A percentile compares a stretch with the other conserved stretches of the same genome.
phyloP scores from a whole-genome alignment of 2,329 filamentous ascomycete genomes.

The Aspergillus sp. region DNA sequence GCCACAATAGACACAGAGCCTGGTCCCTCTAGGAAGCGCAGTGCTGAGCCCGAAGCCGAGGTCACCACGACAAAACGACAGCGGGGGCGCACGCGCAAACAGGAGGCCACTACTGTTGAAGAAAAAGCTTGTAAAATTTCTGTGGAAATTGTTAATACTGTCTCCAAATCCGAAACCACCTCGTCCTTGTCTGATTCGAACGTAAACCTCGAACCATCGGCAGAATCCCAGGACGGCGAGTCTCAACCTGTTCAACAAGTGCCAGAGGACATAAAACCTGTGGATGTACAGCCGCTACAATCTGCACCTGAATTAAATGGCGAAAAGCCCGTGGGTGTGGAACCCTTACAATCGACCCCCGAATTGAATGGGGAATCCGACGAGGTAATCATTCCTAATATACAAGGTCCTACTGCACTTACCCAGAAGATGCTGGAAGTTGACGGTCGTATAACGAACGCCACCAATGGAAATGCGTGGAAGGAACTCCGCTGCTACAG shows the following conservation, averaged over 20 bases:
- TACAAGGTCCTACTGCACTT: constrained; percentile 31
- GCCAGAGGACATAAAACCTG: not conserved
- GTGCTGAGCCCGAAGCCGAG: constrained; percentile 9
- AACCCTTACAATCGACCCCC: not conserved
- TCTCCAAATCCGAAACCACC: not conserved
- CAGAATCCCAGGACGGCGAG: not conserved
- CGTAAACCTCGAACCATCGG: not conserved
- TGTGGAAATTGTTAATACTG: constrained; percentile 3
- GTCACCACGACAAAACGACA: not conserved
- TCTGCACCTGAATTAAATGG: not conserved
- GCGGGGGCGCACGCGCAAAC: not conserved
- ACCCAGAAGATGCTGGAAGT: constrained; percentile 37
- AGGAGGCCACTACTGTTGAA: not conserved
- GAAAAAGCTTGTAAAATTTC: not conserved
- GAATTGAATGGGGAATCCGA: constrained; percentile 6
- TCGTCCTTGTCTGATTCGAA: not conserved
- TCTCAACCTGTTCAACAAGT: not conserved
- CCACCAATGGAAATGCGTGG: constrained; percentile 42
- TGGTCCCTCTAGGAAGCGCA: constrained; percentile 16
- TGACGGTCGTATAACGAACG: constrained; percentile 38
- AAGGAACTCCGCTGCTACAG: constrained; percentile 45
- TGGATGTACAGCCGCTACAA: too few relatives aligned
- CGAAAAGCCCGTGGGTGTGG: not conserved
- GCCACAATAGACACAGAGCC: not conserved
- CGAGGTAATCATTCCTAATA: constrained; percentile 30